Evolutionary conservation across 2,329 filamentous ascomycete species (phyloP), one percentile per base, ranked within the genome.

Genomic region (Zalaria sp.): DNA sequence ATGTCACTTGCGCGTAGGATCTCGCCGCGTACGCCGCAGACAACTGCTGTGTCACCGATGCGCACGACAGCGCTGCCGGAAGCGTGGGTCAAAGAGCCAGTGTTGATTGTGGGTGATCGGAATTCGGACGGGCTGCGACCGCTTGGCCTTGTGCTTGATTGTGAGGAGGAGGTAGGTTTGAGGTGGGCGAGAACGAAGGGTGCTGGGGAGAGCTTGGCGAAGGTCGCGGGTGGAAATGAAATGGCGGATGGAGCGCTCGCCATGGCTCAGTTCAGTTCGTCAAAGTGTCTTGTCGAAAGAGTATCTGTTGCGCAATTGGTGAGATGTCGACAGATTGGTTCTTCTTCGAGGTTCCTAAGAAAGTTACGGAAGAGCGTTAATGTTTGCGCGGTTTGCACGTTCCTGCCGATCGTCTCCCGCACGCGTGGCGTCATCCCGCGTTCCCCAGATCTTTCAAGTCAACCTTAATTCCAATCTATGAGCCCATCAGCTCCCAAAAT

Each of bases 181-280:
- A 96, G 82, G 62, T 93, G 91, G 40, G 87, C 84, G 57, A 93
- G 81, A 47, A 96, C 79, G 65, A 85, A 95, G 5, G 86, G 82
- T 51, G 86, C 81, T 4, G 91, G 88, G 31, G 86, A 86, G 57
- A 95, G 79, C 56, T 88, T 88, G 44, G 87, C 85, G 62, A 94
- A 94, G 53, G 85, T 80, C 51, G 82, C 67, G 55, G 82, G 61
- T 47, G 79, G 61, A 58, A 79, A 63, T 50, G 71, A 56, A 56
- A 75, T 53, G 42, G 43, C 41, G 10, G 46, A 46, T 5, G 44
- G 44, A 26, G 43, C 31, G 43, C 34, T 38, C 27, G 46, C 42
- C 46, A 48, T 48, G 34, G 35, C 41, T 18, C 18, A 18, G 18
- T 18, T 18, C 18, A 18, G 18, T 18, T 18, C 18, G 18, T 18